phyloP scores from a whole-genome alignment of 306 rosid genomes.

The Cucurbita pepo region DNA sequence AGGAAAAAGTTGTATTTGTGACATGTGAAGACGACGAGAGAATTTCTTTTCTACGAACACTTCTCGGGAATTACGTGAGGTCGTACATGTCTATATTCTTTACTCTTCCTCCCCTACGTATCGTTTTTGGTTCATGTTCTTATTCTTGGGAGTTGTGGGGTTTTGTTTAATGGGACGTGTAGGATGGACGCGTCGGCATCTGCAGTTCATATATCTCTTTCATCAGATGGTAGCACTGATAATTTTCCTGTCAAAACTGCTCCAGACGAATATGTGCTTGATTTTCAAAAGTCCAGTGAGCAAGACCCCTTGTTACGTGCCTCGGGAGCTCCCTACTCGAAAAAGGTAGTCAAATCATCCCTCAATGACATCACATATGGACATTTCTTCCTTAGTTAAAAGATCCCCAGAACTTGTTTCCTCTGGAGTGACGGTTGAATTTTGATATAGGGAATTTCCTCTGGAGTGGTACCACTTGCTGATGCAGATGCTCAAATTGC shows the following conservation, averaged over 20 bases:
- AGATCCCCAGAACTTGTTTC: neutral
- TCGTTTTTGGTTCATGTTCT: neutral
- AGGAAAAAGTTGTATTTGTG: constrained; percentile 93
- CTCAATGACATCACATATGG: neutral
- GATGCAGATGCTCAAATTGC: constrained; percentile 59
- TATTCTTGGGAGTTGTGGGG: constrained; percentile 2
- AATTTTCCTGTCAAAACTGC: constrained; percentile 20
- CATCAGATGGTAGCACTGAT: constrained; percentile 21
- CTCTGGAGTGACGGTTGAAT: constrained; percentile 2
- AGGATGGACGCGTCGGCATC: constrained; percentile 78
- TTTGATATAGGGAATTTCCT: constrained; percentile 38
- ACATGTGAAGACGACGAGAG: constrained; percentile 83
- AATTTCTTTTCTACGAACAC: constrained; percentile 37
- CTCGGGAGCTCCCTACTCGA: constrained; percentile 27
- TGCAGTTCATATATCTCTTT: constrained; percentile 39
- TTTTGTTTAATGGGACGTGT: constrained; percentile 11
- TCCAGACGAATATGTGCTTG: constrained; percentile 17
- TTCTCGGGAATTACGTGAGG: constrained; percentile 52
- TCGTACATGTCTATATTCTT: constrained; percentile 8
- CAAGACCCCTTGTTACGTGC: constrained; percentile 28
- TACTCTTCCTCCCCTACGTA: neutral
- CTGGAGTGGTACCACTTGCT: constrained; percentile 55
- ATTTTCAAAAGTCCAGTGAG: constrained; percentile 12
- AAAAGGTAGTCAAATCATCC: constrained; percentile 26
- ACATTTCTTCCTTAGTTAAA: neutral